Evolutionary conservation across 2,329 filamentous ascomycete species (phyloP), one percentile per base, ranked within the genome.

Genomic region (Phoma sp.): DNA sequence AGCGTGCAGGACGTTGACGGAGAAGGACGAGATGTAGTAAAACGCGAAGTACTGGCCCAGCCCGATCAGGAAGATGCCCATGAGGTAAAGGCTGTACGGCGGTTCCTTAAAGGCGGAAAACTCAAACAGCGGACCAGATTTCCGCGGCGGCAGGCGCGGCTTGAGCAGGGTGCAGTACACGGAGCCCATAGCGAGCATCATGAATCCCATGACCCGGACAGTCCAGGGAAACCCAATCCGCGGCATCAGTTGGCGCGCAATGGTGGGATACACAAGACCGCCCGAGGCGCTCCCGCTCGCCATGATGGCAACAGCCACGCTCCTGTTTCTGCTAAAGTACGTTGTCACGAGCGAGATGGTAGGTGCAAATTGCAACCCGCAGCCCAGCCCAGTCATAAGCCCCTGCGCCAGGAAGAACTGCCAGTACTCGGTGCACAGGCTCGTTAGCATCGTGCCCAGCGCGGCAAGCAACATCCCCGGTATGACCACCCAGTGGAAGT

Each of bases 181-280:
- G 0, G 57, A 50, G 0, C 77, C 69, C 0, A 74, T 76, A 0
- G 73, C 79, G 2, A 88, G 59, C 24, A 85, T 83, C 29, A 89
- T 79, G 46, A 89, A 81, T 0, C 82, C 86, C 57, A 88, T 78
- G 0, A 82, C 79, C 0, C 86, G 77, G n/a, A 87, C 79, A 0
- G 87, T 86, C 85, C 86, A 89, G 0, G 78, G 77, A 63, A 88
- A 89, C 0, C 87, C 87, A 3, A 89, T 73, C 14, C 75, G 77
- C 0, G 85, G 83, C 1, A 88, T 72, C 9, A 89, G 71, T 48
- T 85, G 80, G 13, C 75, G 66, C 1, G 78, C 75, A n/a, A 81
- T 66, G 1, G 83, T 76, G 0, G 87, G 86, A 65, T 87, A 90
- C 2, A 89, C 77, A 22, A 89, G 74, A 0, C 86, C 86, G 1